A percentile compares a stretch with the other conserved stretches of the same genome.
Evolutionary conservation across 2,329 filamentous ascomycete species (phyloP).

Genomic region (Botrytis hyacinthi): DNA sequence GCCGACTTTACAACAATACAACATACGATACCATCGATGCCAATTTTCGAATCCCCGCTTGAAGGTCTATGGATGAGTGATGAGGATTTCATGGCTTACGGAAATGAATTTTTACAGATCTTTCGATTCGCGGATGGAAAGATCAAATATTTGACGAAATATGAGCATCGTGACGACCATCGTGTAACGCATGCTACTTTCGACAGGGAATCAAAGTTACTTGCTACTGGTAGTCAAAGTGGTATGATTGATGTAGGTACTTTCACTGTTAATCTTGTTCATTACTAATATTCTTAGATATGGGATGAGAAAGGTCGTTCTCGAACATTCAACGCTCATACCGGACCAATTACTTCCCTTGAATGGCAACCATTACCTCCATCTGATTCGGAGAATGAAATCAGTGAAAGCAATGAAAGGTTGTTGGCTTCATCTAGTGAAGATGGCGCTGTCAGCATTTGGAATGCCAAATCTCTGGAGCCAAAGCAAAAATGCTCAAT

Average conservation of each 20-base stretch:
- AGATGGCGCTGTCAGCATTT: constrained; percentile 61
- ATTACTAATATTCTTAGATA: constrained; percentile 40
- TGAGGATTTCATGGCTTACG: constrained; percentile 57
- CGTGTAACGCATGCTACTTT: constrained; percentile 55
- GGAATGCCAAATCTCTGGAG: constrained; percentile 57
- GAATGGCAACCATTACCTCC: constrained; percentile 56
- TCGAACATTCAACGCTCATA: constrained; percentile 57
- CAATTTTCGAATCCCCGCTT: constrained; percentile 50
- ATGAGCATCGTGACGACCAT: constrained; percentile 54
- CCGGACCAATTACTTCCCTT: constrained; percentile 56
- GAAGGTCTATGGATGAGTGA: constrained; percentile 61
- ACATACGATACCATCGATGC: constrained; percentile 50
- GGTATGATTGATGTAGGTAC: constrained; percentile 58
- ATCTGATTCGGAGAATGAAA: constrained; percentile 45
- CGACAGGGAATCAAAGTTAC: constrained; percentile 52
- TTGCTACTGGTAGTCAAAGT: constrained; percentile 59
- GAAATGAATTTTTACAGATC: constrained; percentile 52
- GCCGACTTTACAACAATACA: constrained; percentile 38
- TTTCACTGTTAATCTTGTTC: not conserved
- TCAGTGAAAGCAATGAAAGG: constrained; percentile 32
- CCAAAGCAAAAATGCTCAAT: constrained; percentile 58
- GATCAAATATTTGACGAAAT: constrained; percentile 49
- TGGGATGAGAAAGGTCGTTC: constrained; percentile 48
- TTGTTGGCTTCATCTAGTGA: constrained; percentile 61
- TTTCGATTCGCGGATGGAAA: constrained; percentile 48